Evolutionary conservation across 1,284 basidiomycete species (phyloP).

Genomic region (Marasmius fiardii): DNA sequence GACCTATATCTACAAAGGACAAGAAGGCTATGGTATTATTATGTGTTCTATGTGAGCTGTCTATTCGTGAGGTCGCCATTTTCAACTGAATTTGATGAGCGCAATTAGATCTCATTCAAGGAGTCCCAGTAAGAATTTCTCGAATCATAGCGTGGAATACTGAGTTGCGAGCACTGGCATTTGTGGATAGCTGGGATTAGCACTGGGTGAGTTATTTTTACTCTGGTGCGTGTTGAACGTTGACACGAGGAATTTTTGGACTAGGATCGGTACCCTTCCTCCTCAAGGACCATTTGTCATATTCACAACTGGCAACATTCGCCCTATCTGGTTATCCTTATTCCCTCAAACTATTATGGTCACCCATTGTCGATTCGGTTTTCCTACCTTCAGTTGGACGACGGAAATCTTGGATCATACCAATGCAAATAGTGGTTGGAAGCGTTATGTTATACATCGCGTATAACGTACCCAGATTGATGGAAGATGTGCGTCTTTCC

Average conservation of each 20-base stretch:
- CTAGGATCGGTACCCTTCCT: constrained; percentile 95
- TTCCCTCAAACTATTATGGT: constrained; percentile 97
- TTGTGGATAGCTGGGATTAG: constrained; percentile 59
- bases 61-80: constrained; percentile 9
- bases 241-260: constrained; percentile 11
- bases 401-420: constrained; percentile 98
- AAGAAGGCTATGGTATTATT: constrained; percentile 85
- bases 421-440: constrained; percentile 92
- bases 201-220: constrained; percentile 50
- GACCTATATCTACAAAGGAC: constrained; percentile 66
- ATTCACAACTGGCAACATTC: constrained; percentile 95
- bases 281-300: constrained; percentile 91
- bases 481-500: constrained; percentile 68
- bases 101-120: constrained; percentile 81
- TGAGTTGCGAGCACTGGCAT: constrained; percentile 13
- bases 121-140: constrained; percentile 79
- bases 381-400: constrained; percentile 83
- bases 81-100: constrained; percentile 13
- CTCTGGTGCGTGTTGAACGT: constrained; percentile 1
- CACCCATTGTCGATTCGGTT: constrained; percentile 93
- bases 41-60: constrained; percentile 81
- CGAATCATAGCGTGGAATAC: constrained; percentile 16
- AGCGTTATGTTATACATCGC: constrained; percentile 88
- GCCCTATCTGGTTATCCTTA: constrained; percentile 96
- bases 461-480: constrained; percentile 72